These are phyloP conservation scores for Trichoderma aggressivum DNA, from an alignment of 2,329 filamentous ascomycete species.

Conservation along the genomic window DNA sequence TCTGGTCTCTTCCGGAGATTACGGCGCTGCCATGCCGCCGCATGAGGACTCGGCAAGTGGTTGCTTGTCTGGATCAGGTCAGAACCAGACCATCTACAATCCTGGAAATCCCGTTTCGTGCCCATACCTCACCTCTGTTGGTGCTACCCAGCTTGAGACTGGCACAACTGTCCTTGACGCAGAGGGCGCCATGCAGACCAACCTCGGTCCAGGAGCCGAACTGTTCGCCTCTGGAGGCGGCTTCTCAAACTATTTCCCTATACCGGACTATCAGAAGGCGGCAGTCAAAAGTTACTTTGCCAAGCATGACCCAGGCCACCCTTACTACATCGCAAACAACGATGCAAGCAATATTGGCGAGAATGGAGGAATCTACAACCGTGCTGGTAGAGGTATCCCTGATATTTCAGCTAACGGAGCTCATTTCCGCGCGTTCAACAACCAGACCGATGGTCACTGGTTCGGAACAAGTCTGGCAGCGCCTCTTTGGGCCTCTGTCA, in stretches of 20 bases:
- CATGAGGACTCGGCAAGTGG: neutral
- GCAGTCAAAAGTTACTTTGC: slow-evolving; percentile 28
- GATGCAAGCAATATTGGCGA: slow-evolving; percentile 37
- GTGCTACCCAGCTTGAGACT: slow-evolving; percentile 45
- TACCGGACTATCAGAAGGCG: slow-evolving; percentile 28
- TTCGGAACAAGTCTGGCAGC: slow-evolving; percentile 23
- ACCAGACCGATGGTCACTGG: neutral
- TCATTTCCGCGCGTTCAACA: slow-evolving; percentile 39
- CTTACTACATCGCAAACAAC: slow-evolving; percentile 25
- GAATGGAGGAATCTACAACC: slow-evolving; percentile 32
- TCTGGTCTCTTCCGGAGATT: slow-evolving; percentile 41
- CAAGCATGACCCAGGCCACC: slow-evolving; percentile 23
- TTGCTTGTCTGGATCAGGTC: slow-evolving; percentile 18
- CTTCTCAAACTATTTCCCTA: slow-evolving; percentile 34
- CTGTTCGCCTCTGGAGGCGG: slow-evolving; percentile 29
- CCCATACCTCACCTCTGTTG: slow-evolving; percentile 47
- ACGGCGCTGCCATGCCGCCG: slow-evolving; percentile 25
- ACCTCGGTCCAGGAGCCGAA: slow-evolving; percentile 18
- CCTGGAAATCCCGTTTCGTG: slow-evolving; percentile 39
- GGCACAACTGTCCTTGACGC: slow-evolving; percentile 28
- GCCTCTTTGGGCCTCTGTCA: slow-evolving; percentile 24
- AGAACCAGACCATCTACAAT: slow-evolving; percentile 25
- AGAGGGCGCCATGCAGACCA: slow-evolving; percentile 19
- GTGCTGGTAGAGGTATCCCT: slow-evolving; percentile 36
- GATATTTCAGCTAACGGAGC: slow-evolving; percentile 45